These are phyloP conservation scores for Talaromyces verruculosus DNA, from an alignment of 2,329 filamentous ascomycete genomes.

Conservation along the genomic window DNA sequence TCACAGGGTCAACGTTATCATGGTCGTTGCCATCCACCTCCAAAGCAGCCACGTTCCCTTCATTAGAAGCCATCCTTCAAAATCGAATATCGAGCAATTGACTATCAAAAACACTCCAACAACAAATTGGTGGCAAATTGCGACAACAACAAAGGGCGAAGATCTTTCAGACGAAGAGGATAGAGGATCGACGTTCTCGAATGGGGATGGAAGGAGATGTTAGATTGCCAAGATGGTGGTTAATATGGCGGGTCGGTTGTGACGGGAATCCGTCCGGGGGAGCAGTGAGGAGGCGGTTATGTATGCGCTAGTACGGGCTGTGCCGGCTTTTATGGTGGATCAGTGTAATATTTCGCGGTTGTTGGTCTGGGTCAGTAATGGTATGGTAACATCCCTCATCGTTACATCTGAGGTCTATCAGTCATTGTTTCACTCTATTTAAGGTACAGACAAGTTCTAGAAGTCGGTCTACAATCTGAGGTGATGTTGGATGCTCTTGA, in stretches of 20 bases:
- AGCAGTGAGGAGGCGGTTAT: background rate
- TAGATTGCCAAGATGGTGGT: slow-evolving; percentile 6
- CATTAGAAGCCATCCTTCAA: slow-evolving; percentile 11
- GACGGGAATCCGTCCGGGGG: slow-evolving; percentile 1
- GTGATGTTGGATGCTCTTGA: background rate
- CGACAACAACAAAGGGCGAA: background rate
- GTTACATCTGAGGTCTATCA: background rate
- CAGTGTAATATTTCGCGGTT: background rate
- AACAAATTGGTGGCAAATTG: background rate
- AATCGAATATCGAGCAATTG: background rate
- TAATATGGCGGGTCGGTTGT: slow-evolving; percentile 4
- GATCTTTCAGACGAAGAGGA: background rate
- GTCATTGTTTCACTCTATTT: background rate
- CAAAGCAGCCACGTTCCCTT: slow-evolving; percentile 15
- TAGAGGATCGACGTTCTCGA: slow-evolving; percentile 8
- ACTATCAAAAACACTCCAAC: background rate
- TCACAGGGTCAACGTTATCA: background rate
- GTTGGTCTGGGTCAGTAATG: background rate
- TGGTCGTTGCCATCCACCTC: background rate
- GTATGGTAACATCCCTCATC: background rate
- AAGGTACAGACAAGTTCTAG: background rate
- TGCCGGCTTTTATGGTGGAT: background rate
- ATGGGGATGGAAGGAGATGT: slow-evolving; percentile 4
- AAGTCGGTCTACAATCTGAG: background rate
- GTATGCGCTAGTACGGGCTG: slow-evolving; percentile 5